Evolutionary conservation across 2,329 filamentous ascomycete genomes (phyloP).

Genomic region (Cyclaneusma minus): DNA sequence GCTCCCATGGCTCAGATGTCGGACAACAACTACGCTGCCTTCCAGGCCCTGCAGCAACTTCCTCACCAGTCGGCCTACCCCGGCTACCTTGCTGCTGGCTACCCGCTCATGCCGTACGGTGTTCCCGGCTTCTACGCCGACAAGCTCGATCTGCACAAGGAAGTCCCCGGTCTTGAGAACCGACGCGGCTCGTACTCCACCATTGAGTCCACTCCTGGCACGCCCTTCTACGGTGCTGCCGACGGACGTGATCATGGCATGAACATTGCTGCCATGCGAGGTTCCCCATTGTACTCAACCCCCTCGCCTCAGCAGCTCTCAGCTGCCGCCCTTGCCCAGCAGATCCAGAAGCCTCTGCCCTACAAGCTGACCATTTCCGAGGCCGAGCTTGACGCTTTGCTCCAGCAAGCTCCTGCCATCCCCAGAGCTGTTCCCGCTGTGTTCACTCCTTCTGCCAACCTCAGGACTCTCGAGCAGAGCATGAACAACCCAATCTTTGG

Average conservation of each 20-base stretch:
- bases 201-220: conserved; percentile 49
- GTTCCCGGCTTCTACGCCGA: conserved; percentile 15
- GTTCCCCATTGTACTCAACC: conserved; percentile 46
- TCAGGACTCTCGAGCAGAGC: conserved; percentile 85
- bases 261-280: conserved; percentile 42
- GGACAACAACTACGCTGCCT: conserved; percentile 15
- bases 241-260: conserved; percentile 43
- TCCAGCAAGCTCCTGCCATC: conserved; percentile 65
- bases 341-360: conserved; percentile 14
- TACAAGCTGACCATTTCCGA: conserved; percentile 10
- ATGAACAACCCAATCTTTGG: conserved; percentile 81
- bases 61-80: conserved; percentile 17
- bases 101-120: conserved; percentile 16
- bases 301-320: conserved; percentile 48
- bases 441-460: conserved; percentile 68
- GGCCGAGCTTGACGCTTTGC: conserved; percentile 41
- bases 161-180: conserved; percentile 48
- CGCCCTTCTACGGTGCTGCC: conserved; percentile 44
- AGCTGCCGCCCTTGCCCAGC: conserved; percentile 22
- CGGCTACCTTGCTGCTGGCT: conserved; percentile 16
- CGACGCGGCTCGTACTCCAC: conserved; percentile 54
- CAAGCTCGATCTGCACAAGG: conserved; percentile 17
- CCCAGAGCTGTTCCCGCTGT: conserved; percentile 82
- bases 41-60: conserved; percentile 13
- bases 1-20: conserved; percentile 11